Evolutionary conservation across 768 basidiomycete species (phyloP).

Genomic region (Pisolithus marmoratus): DNA sequence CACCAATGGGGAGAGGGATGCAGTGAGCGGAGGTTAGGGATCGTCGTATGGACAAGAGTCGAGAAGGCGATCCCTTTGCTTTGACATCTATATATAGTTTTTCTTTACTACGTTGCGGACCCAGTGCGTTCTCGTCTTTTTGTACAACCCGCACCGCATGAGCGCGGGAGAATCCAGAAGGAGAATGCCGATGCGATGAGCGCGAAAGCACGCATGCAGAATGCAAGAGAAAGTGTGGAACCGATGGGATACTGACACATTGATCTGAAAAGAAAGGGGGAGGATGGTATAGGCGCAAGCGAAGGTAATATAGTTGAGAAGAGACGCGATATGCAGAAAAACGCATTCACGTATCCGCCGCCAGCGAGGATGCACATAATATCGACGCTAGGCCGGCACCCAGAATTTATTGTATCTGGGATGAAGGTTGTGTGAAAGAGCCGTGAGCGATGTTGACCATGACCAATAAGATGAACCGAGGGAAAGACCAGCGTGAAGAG

Average conservation of each 20-base stretch:
- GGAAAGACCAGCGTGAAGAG: constrained; percentile 22
- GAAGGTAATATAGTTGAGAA: constrained; percentile 1
- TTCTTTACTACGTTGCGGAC: background rate
- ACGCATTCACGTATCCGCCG: constrained; percentile 11
- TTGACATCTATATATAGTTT: constrained; percentile 8
- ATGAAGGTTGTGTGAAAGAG: constrained; percentile 19
- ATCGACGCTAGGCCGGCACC: constrained; percentile 31
- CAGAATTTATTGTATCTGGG: constrained; percentile 23
- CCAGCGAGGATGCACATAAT: constrained; percentile 43
- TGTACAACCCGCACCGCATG: constrained; percentile 30
- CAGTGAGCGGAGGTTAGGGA: constrained; percentile 8
- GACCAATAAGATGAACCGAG: constrained; percentile 29
- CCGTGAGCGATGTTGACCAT: constrained; percentile 33
- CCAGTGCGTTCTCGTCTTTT: constrained; percentile 28
- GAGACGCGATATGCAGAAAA: constrained; percentile 2
- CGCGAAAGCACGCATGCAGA: constrained; percentile 40
- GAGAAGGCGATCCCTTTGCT: constrained; percentile 17
- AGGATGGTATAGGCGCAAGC: constrained; percentile 13
- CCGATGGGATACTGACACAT: constrained; percentile 38
- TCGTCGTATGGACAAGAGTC: constrained; percentile 29
- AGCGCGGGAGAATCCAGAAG: constrained; percentile 23
- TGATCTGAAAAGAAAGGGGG: constrained; percentile 27
- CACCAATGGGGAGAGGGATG: constrained; percentile 19
- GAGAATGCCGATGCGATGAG: constrained; percentile 30
- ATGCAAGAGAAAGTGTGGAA: constrained; percentile 23